Conservation (phyloP, 2,329 filamentous ascomycete genomes). For the Coleophoma cylindrospora region DNA sequence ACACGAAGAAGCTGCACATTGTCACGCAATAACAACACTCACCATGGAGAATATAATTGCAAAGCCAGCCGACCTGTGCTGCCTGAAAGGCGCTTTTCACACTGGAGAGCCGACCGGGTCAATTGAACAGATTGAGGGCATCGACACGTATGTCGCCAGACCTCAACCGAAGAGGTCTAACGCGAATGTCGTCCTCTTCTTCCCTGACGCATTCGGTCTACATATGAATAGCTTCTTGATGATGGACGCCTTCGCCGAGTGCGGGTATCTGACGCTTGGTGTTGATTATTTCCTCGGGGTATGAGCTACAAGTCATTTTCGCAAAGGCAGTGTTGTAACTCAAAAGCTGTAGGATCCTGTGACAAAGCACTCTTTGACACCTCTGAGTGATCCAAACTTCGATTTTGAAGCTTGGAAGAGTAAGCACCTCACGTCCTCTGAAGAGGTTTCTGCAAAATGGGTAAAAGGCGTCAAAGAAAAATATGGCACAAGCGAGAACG, state of each 20-base stretch:
- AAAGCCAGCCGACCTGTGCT: constrained; percentile 32
- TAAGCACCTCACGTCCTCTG: constrained; percentile 38
- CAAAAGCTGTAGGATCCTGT: constrained; percentile 29
- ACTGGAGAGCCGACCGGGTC: constrained; percentile 30
- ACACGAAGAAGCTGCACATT: too few species aligned
- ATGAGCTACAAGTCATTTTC: constrained; percentile 2
- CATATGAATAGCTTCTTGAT: constrained; percentile 36
- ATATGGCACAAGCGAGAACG: constrained; percentile 9
- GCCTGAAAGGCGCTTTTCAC: constrained; percentile 34
- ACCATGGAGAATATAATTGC: constrained; percentile 7
- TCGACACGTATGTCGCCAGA: constrained; percentile 33
- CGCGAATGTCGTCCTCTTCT: constrained; percentile 38
- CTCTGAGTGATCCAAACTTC: constrained; percentile 29
- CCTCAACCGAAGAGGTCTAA: constrained; percentile 27
- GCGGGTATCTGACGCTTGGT: constrained; percentile 36
- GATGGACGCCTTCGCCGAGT: constrained; percentile 41
- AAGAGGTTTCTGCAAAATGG: constrained; percentile 39
- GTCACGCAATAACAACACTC: too few species aligned
- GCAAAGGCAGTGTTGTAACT: neutral
- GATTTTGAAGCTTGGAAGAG: constrained; percentile 42
- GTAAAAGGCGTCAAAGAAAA: constrained; percentile 29
- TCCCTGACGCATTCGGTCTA: constrained; percentile 39
- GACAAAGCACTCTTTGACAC: constrained; percentile 14
- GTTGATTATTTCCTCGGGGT: constrained; percentile 41
- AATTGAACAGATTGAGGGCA: constrained; percentile 26